Conservation (phyloP, 2,329 filamentous ascomycete species). For the Daldinia sp. region DNA sequence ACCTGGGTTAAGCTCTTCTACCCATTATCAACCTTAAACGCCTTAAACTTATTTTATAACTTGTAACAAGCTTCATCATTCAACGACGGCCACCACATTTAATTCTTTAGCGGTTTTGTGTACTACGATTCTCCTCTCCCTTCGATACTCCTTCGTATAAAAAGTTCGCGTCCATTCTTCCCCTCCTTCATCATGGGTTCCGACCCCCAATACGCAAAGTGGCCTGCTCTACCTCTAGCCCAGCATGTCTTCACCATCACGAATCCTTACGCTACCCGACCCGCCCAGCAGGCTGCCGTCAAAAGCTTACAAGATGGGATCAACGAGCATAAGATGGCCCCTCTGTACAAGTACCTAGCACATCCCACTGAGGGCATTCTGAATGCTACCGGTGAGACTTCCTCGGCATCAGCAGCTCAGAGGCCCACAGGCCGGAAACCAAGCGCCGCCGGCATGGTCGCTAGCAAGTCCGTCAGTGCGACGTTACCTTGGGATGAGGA, state of each 20-base stretch:
- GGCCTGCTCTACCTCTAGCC: constrained; percentile 80
- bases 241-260: constrained; percentile 89
- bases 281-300: constrained; percentile 73
- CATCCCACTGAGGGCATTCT: constrained; percentile 84
- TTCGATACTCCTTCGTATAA: neutral
- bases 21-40: constrained; percentile 15
- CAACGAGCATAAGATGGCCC: constrained; percentile 84
- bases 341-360: constrained; percentile 84
- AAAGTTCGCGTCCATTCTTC: neutral
- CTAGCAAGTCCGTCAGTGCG: constrained; percentile 71
- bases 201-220: constrained; percentile 87
- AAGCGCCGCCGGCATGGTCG: constrained; percentile 77
- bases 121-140: neutral
- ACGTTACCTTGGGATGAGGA: constrained; percentile 90
- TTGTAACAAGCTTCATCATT: constrained; percentile 14
- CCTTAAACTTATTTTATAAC: neutral
- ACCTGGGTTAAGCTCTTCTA: neutral
- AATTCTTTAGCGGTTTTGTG: constrained; percentile 1
- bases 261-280: constrained; percentile 74
- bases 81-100: constrained; percentile 1
- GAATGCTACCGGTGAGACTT: constrained; percentile 75
- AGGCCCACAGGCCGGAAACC: constrained; percentile 73
- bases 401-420: constrained; percentile 55
- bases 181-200: constrained; percentile 68
- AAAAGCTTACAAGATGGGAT: constrained; percentile 85